These are phyloP conservation scores for Rhizopus arrhizus DNA, from an alignment of 371 early-diverging fungal genomes.

Conservation along the genomic window DNA sequence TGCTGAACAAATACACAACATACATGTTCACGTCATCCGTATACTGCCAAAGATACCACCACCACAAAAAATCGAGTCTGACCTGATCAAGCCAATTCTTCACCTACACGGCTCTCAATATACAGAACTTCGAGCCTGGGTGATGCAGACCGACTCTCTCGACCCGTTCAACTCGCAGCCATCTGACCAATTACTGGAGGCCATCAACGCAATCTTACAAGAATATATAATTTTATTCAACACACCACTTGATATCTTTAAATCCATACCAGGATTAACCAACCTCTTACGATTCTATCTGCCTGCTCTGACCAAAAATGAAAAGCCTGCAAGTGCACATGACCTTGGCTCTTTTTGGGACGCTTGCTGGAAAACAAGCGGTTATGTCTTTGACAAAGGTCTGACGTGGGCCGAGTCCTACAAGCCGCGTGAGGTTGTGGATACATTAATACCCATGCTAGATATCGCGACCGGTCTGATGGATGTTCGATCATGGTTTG, in stretches of 20 bases:
- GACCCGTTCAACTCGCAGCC: constrained; percentile 11
- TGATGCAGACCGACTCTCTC: background rate
- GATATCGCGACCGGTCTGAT: constrained; percentile 35
- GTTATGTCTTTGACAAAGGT: constrained; percentile 27
- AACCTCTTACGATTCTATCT: background rate
- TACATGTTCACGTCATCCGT: background rate
- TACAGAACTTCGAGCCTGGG: constrained; percentile 9
- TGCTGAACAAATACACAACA: background rate
- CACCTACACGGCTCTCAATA: constrained; percentile 28
- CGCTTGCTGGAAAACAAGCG: constrained; percentile 35
- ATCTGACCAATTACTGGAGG: constrained; percentile 22
- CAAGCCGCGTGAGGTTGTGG: constrained; percentile 35
- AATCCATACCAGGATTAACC: constrained; percentile 16
- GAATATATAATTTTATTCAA: constrained; percentile 32
- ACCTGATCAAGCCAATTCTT: constrained; percentile 25
- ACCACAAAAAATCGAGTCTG: constrained; percentile 5
- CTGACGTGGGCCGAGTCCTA: constrained; percentile 41
- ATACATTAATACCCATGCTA: constrained; percentile 32
- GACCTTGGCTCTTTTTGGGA: constrained; percentile 33
- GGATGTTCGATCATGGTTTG: constrained; percentile 27
- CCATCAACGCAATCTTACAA: constrained; percentile 23
- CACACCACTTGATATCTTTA: constrained; percentile 23
- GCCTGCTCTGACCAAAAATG: background rate
- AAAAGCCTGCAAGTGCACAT: no score
- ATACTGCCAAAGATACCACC: background rate